Percentiles rank a stretch among this genome's conserved stretches.
Evolutionary conservation across 1,284 basidiomycete genomes (phyloP).

Genomic region (Phaffia rhodozyma): DNA sequence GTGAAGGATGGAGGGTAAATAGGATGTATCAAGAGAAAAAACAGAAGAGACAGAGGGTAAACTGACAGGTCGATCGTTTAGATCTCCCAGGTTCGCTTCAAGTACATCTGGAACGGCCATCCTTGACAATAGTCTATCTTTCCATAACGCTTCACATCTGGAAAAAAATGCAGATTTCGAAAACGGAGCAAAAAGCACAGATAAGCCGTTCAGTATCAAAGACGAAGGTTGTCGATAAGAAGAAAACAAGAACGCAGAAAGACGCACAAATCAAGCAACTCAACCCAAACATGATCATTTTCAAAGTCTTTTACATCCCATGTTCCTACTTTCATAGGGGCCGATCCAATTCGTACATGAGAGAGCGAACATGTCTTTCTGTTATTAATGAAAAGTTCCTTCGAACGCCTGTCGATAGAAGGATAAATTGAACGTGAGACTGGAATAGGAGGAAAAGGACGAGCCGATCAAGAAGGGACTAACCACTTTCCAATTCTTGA

Average conservation of each 20-base stretch:
- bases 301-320: conserved; percentile 10
- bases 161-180: not conserved
- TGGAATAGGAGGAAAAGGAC: not conserved
- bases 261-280: no score
- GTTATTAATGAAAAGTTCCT: conserved; percentile 26
- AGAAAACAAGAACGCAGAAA: no score
- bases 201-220: no score
- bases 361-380: conserved; percentile 26
- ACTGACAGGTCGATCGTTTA: not conserved
- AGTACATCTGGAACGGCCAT: conserved; percentile 35
- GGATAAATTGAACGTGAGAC: not conserved
- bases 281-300: not conserved
- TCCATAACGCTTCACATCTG: conserved; percentile 32
- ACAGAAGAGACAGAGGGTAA: not conserved
- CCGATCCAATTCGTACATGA: conserved; percentile 23
- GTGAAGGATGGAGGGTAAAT: no score
- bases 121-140: conserved; percentile 32
- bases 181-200: no score
- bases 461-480: not conserved
- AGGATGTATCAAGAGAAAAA: no score
- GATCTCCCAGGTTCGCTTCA: not conserved
- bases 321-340: conserved; percentile 13
- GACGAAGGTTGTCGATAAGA: no score
- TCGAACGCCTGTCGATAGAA: conserved; percentile 21
- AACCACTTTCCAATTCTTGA: conserved; percentile 15